Evolutionary conservation across 2,329 filamentous ascomycete species (phyloP).

Genomic region (Sporothrix phasma): DNA sequence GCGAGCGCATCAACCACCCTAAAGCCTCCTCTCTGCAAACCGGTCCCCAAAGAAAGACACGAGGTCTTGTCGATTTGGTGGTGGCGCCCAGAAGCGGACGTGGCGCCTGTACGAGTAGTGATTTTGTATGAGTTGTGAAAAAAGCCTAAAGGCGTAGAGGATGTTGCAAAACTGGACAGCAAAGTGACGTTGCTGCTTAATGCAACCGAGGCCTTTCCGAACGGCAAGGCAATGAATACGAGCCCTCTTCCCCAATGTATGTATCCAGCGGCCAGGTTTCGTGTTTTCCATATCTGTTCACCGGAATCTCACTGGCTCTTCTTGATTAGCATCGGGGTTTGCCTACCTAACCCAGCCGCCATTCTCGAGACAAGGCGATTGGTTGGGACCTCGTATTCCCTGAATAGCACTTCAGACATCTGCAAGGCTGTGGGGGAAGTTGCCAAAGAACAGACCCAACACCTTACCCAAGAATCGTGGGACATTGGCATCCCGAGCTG

Average conservation of each 20-base stretch:
- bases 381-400: neutral
- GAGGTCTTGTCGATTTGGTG: neutral
- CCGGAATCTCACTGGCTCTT: neutral
- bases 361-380: neutral
- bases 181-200: neutral
- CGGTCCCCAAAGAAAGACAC: neutral
- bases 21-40: neutral
- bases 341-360: neutral
- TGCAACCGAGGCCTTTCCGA: neutral
- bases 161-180: too few relatives aligned
- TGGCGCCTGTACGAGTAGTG: neutral
- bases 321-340: neutral
- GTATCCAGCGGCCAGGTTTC: neutral
- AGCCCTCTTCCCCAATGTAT: neutral
- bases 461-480: neutral
- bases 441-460: neutral
- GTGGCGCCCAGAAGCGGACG: neutral
- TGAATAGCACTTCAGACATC: neutral
- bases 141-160: too few relatives aligned
- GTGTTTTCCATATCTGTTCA: too few relatives aligned
- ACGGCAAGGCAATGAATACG: neutral
- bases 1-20: neutral
- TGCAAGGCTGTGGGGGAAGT: neutral
- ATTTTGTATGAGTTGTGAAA: too few relatives aligned
- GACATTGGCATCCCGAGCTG: neutral